A percentile compares a stretch with the other conserved stretches of the same genome.
phyloP scores from a whole-genome alignment of 73 alveolate species.

The Stentor coeruleus region DNA sequence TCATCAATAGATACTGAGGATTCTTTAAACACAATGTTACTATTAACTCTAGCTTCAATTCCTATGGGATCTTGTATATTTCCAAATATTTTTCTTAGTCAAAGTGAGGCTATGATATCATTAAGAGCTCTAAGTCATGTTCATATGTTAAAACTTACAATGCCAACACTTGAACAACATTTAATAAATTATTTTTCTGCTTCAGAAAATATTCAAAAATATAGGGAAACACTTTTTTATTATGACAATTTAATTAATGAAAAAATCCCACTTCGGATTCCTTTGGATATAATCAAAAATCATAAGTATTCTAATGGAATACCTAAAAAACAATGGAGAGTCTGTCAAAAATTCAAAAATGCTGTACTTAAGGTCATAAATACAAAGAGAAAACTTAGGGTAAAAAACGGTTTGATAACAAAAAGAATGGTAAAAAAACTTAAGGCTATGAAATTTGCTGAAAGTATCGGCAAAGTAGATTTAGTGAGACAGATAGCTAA shows the following conservation, averaged over 20 bases:
- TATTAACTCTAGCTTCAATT: not conserved
- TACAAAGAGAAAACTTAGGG: not conserved
- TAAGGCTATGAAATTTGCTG: constrained; percentile 7
- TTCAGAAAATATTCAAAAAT: not conserved
- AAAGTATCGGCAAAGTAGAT: not conserved
- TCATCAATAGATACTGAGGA: not conserved
- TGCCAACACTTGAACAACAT: not conserved
- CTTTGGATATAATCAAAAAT: not conserved
- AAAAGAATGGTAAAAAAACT: not conserved
- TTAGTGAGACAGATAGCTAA: not conserved
- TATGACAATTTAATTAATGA: not conserved
- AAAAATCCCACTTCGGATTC: not conserved
- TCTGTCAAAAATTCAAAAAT: not conserved
- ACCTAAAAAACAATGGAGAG: not conserved
- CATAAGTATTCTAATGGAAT: not conserved
- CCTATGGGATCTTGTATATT: not conserved
- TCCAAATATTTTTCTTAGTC: not conserved
- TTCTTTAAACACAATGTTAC: not conserved
- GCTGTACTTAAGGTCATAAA: not conserved
- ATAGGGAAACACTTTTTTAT: not conserved
- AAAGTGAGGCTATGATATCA: not conserved
- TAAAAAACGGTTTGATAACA: no score
- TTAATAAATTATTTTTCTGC: not conserved
- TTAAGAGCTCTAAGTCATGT: not conserved
- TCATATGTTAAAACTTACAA: not conserved